Evolutionary conservation across 2,329 filamentous ascomycete genomes (phyloP), one percentile per base, ranked within the genome.

Genomic region (Xylaria hypoxylon): DNA sequence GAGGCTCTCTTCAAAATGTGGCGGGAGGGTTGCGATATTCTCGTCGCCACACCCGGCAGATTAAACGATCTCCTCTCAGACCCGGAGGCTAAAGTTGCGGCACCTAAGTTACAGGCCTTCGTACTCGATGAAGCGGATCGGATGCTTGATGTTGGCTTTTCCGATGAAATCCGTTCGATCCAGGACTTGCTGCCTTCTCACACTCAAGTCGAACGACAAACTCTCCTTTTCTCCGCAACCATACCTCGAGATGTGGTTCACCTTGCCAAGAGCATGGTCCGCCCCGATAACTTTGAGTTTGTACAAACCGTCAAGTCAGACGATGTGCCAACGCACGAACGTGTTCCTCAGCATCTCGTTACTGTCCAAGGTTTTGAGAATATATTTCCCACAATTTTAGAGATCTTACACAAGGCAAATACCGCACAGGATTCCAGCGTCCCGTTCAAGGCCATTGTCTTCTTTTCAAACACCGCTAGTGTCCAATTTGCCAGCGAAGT

Each of bases 121-220:
- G 94, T 98, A 70, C 90, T 99, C 52, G 96, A 99, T 74, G 96
- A 99, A 85, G 96, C 96, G 74, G 96, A 99, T 81, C 92, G 96
- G 74, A 97, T 99, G 92, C 87, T 99, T 77, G 96, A 99, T 82
- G 96, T 97, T 84, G 96, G 92, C 2, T 95, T 95, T 74, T 84
- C 90, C 63, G 82, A 83, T 40, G 90, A 89, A 62, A 85, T 95
- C 57, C 79, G 84, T 56, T 78, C 86, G 1, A 92, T 95, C 62
- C 80, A 88, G 62, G 65, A 76, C 0, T 75, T 80, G 48, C 85
- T 97, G 10, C 95, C 95, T 2, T 80, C 85, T 52, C 85, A 86
- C 6, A 73, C 78, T 0, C 79, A 89, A 59, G 87, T 90, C 67
- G 85, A 91, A 60, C 89, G 95, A 56, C 96, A 99, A 79, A 97